Conservation (phyloP, 2,329 filamentous ascomycete genomes). For the Ceratocystis colombiana region DNA sequence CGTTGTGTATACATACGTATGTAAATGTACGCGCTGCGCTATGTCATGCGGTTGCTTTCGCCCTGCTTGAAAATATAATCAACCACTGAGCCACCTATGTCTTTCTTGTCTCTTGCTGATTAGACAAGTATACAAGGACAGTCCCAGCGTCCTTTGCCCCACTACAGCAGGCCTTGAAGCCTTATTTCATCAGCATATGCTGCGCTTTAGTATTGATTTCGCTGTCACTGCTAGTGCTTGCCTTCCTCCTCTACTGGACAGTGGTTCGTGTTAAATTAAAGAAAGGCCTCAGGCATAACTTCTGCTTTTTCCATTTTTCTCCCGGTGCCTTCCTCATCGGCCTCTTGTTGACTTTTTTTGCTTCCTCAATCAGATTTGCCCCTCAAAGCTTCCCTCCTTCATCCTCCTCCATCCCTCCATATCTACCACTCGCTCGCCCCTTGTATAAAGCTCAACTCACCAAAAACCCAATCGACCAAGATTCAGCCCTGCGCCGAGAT, state of each 20-base stretch:
- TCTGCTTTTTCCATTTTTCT: neutral
- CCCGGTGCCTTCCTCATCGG: neutral
- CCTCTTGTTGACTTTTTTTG: slow-evolving; percentile 10
- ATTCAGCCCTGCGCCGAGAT: neutral
- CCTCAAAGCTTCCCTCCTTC: slow-evolving; percentile 1
- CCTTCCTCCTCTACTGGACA: neutral
- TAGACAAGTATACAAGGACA: neutral
- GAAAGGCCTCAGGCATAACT: slow-evolving; percentile 4
- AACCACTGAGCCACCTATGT: no score
- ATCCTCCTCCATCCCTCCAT: neutral
- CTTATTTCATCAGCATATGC: no score
- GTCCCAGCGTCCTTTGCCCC: neutral
- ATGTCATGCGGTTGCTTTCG: neutral
- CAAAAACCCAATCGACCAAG: neutral
- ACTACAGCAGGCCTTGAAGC: neutral
- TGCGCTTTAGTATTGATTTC: no score
- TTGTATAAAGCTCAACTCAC: slow-evolving; percentile 2
- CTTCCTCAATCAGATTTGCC: neutral
- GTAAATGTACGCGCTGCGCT: neutral
- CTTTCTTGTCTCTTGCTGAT: no score
- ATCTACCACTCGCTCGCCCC: neutral
- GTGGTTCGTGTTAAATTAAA: neutral
- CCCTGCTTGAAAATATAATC: neutral
- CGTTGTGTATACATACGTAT: neutral
- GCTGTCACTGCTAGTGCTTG: no score